phyloP scores from a whole-genome alignment of 2,329 filamentous ascomycete species.

The Aspergillus puulaauensis region DNA sequence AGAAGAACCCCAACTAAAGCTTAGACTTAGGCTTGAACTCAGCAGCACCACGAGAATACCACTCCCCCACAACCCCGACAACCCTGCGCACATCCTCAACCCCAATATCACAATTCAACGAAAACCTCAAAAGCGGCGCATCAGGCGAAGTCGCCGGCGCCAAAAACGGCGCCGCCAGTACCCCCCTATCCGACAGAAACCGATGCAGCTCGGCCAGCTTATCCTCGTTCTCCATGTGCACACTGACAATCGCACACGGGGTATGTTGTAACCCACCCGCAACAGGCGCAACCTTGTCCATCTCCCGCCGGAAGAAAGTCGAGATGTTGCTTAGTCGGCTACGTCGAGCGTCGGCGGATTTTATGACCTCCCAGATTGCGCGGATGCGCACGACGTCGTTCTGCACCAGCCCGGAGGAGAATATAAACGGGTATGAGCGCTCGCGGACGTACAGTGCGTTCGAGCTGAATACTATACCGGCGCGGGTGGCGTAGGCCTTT shows the following conservation, averaged over 20 bases:
- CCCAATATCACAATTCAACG: not conserved
- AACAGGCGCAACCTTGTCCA: not conserved
- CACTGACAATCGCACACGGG: not conserved
- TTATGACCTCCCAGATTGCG: not conserved
- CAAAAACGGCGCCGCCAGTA: not conserved
- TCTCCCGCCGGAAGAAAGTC: not conserved
- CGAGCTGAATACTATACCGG: not conserved
- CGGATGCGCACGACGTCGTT: not conserved
- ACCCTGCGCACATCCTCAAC: not conserved
- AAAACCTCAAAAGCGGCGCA: not conserved
- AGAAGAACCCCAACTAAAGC: not conserved
- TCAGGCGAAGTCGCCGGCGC: not conserved
- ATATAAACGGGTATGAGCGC: not conserved
- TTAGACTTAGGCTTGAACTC: not conserved
- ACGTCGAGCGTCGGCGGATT: not conserved
- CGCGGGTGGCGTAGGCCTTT: not conserved
- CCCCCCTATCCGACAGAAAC: not conserved
- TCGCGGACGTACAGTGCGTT: not conserved
- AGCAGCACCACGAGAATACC: not conserved
- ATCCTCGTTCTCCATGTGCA: not conserved
- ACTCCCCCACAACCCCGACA: not conserved
- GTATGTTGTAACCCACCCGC: not conserved
- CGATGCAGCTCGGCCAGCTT: not conserved
- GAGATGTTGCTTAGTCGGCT: not conserved
- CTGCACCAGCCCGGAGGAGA: not conserved